Base-by-base conservation (phyloP, 495 filamentous ascomycete genomes). In the Penicillium dipodomyicola region DNA sequence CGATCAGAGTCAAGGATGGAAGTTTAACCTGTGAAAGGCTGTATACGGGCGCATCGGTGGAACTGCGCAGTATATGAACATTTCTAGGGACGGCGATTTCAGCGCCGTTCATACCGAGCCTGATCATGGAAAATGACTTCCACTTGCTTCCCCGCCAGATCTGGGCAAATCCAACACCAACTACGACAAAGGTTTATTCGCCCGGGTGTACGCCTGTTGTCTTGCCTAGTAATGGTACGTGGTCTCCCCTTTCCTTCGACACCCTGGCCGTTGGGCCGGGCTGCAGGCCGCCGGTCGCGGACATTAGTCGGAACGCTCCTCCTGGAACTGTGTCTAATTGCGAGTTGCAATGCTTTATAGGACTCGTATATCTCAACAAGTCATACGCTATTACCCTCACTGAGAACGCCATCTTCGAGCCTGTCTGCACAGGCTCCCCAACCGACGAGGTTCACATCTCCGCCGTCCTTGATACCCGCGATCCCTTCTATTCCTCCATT, bases 401-500 rank as follows among this genome's bases (percentile, higher is more conserved):
- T 22, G 75, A 77, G 52, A 82, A 84, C 59, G 86, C 82, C 40
- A 70, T 85, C 23, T 90, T 80, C 61, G 81, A 82, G 50, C 87
- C 87, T 5, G 62, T 79, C 17, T 90, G 87, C 63, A 82, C 84
- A 4, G 72, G 73, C 37, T 57, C 62, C 17, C 50, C 64, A 1
- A 55, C 64, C 10, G 61, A 69, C 7, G 67, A 63, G 7, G 46
- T 58, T 52, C 59, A 72, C 67, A 62, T 74, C 15, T 67, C 70
- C 17, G 68, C 78, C 43, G 69, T 74, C 37, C 79, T 84, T 40
- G 84, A 92, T 63, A 77, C 84, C 32, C 79, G 80, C 43, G 90
- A 96, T 60, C 93, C 91, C 10, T 98, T 97, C 72, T 96, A 96
- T 68, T 87, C 91, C 25, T 96, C 92, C 25, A 89, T 90, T 14